Percentiles rank a stretch among this genome's conserved stretches.
Conservation (phyloP, 306 rosid genomes). For the Cicer pinnatifidum region DNA sequence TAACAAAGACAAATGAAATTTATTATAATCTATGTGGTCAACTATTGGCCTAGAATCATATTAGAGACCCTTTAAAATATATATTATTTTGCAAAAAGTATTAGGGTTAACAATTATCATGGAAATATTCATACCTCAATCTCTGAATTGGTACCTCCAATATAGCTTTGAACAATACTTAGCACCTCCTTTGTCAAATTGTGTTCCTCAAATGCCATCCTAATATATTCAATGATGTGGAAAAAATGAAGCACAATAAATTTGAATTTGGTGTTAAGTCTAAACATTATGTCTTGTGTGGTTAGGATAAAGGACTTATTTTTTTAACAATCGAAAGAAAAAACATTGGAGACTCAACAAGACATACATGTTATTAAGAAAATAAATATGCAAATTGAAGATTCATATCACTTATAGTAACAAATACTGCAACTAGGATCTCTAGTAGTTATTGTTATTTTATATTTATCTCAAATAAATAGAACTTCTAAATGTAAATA, state of each 20-base stretch:
- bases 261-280: neutral
- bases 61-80: neutral
- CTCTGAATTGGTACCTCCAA: constrained; percentile 56
- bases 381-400: constrained; percentile 5
- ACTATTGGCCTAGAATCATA: neutral
- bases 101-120: constrained; percentile 38
- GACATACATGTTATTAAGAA: constrained; percentile 14
- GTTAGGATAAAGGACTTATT: no score
- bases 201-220: constrained; percentile 70
- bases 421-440: constrained; percentile 19
- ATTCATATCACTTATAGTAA: constrained; percentile 9
- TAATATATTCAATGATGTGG: constrained; percentile 43
- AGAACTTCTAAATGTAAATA: constrained; percentile 22
- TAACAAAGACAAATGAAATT: no score
- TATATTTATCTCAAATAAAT: constrained; percentile 15
- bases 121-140: constrained; percentile 59
- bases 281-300: neutral
- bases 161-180: constrained; percentile 51
- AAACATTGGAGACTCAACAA: neutral
- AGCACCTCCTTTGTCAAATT: constrained; percentile 60
- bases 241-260: neutral
- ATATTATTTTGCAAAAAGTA: constrained; percentile 18
- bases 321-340: no score
- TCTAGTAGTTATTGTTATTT: neutral
- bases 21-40: neutral